Conservation (phyloP, 805 yeast genomes). For the Candida endomychidarum region DNA sequence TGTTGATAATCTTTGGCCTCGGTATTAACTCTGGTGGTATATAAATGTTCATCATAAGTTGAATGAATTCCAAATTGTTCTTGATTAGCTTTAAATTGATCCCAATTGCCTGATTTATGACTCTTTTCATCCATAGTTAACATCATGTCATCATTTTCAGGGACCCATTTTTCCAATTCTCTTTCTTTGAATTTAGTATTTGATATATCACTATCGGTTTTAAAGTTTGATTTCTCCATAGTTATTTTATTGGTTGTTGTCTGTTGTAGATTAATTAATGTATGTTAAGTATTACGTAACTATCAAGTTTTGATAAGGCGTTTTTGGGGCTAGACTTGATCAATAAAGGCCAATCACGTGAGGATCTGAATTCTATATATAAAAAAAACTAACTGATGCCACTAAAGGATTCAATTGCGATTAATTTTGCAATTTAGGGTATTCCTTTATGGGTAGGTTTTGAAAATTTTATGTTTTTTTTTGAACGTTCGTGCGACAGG, state of each 20-base stretch:
- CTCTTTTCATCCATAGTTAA: constrained; percentile 32
- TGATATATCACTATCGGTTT: constrained; percentile 85
- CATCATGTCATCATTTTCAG: constrained; percentile 46
- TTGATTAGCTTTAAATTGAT: constrained; percentile 91
- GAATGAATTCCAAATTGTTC: constrained; percentile 86
- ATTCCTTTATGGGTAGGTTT: constrained; percentile 4
- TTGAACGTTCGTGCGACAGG: constrained; percentile 8
- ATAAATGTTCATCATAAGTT: constrained; percentile 78
- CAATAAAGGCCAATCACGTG: no score
- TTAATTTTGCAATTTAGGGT: constrained; percentile 2
- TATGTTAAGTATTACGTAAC: no score
- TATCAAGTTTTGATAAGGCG: no score
- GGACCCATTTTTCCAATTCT: constrained; percentile 82
- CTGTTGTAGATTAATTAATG: no score
- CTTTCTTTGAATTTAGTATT: constrained; percentile 55
- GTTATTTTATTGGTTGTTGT: constrained; percentile 7
- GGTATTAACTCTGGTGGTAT: constrained; percentile 75
- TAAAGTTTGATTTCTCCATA: constrained; percentile 41
- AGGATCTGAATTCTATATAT: no score
- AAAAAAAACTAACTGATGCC: neutral
- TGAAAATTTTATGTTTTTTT: constrained; percentile 4
- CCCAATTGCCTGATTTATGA: constrained; percentile 56
- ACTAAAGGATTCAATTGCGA: neutral
- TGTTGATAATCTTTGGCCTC: constrained; percentile 70
- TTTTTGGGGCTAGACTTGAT: no score